These are phyloP conservation scores for Candida lessepsii DNA, from an alignment of 805 yeast species.

Conservation along the genomic window DNA sequence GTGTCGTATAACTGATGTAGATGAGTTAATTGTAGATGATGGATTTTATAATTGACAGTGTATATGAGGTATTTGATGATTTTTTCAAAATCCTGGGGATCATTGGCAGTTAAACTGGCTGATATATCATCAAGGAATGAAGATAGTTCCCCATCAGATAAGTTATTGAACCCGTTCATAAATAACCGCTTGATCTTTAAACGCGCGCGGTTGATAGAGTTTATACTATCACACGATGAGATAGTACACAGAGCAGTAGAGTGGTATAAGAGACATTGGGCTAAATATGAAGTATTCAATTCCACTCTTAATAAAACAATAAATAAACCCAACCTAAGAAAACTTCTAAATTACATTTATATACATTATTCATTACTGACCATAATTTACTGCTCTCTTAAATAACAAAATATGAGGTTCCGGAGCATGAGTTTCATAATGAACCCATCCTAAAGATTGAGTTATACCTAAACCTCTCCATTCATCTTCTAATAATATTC, in stretches of 20 bases:
- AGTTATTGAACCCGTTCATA: conserved; percentile 15
- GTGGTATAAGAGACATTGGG: no score
- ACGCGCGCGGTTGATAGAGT: no score
- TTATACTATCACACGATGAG: no score
- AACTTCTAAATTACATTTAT: neutral
- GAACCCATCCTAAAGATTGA: conserved; percentile 96
- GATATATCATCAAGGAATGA: conserved; percentile 36
- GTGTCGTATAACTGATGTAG: conserved; percentile 24
- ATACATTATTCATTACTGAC: conserved; percentile 25
- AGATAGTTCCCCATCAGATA: conserved; percentile 27
- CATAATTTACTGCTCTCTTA: conserved; percentile 60
- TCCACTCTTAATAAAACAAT: no score
- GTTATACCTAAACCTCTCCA: conserved; percentile 99
- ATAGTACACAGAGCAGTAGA: no score
- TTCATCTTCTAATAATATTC: conserved; percentile 90
- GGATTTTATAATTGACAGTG: conserved; percentile 8
- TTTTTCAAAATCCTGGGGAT: conserved; percentile 35
- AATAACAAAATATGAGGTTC: conserved; percentile 95
- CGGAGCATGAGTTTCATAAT: conserved; percentile 96
- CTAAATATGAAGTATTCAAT: no score
- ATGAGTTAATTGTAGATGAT: neutral
- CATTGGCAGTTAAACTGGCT: conserved; percentile 28
- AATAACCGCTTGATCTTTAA: no score
- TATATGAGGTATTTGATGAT: conserved; percentile 30
- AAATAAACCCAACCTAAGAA: neutral